Percentiles rank a stretch among this genome's conserved stretches.
Conservation (phyloP, 352 stramenopile species). For the Globisporangium cystogenes region DNA sequence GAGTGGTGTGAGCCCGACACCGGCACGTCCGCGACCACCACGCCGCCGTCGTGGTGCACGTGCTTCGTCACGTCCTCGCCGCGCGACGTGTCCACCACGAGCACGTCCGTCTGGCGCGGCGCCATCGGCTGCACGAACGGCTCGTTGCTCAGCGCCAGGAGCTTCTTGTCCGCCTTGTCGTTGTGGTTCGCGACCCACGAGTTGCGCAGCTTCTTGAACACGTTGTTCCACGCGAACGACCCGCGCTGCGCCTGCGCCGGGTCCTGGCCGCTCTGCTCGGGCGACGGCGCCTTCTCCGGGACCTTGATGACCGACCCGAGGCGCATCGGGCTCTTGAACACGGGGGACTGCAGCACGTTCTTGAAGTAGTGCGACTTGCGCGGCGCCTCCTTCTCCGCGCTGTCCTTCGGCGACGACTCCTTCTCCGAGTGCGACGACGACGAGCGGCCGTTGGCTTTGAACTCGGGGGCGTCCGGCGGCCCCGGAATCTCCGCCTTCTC, state of each 20-base stretch:
- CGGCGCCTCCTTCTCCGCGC: constrained; percentile 12
- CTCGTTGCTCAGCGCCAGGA: constrained; percentile 68
- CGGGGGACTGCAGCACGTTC: constrained; percentile 77
- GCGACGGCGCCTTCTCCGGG: constrained; percentile 41
- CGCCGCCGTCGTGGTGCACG: constrained; percentile 68
- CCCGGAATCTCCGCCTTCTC: constrained; percentile 10
- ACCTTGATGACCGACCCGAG: constrained; percentile 69
- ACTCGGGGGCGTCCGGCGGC: constrained; percentile 11
- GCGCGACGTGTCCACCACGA: constrained; percentile 74
- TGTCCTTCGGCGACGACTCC: constrained; percentile 7
- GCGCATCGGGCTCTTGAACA: constrained; percentile 77
- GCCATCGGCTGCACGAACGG: constrained; percentile 45
- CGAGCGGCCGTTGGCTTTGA: constrained; percentile 9
- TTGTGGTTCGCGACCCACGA: constrained; percentile 61
- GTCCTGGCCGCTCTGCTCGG: constrained; percentile 19
- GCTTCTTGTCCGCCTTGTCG: constrained; percentile 64
- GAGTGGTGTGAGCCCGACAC: constrained; percentile 14
- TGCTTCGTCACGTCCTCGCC: constrained; percentile 81
- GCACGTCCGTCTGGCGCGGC: constrained; percentile 54
- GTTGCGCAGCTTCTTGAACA: constrained; percentile 77
- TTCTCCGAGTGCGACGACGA: constrained; percentile 12
- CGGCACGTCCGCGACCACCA: constrained; percentile 56
- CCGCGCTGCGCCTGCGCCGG: constrained; percentile 20
- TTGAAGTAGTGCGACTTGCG: constrained; percentile 85
- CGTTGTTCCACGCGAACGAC: constrained; percentile 75